Conservation (phyloP, 805 yeast genomes). For the Pichia heedii region DNA sequence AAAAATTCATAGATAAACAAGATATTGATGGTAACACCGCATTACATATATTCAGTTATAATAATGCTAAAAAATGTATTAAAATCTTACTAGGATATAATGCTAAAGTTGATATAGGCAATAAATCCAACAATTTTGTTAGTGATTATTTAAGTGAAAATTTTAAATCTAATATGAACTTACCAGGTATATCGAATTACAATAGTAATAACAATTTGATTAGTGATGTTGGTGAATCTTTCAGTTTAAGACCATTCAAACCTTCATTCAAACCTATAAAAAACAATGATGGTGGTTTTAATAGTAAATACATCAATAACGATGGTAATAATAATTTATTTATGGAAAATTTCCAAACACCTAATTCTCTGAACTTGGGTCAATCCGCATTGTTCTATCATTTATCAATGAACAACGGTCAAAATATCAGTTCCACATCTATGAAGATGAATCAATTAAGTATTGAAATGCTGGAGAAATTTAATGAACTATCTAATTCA, state of each 20-base stretch:
- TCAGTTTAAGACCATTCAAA: conserved; percentile 20
- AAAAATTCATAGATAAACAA: conserved; percentile 47
- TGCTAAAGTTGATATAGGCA: conserved; percentile 44
- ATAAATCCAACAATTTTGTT: conserved; percentile 35
- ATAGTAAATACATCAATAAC: background rate
- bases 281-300: background rate
- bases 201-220: background rate
- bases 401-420: background rate
- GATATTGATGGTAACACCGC: conserved; percentile 51
- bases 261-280: background rate
- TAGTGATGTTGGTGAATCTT: conserved; percentile 14
- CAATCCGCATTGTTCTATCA: conserved; percentile 3
- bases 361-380: background rate
- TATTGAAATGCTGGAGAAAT: conserved; percentile 40
- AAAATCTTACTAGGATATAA: conserved; percentile 38
- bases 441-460: conserved; percentile 44
- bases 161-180: conserved; percentile 7
- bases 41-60: conserved; percentile 40
- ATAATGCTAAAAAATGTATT: conserved; percentile 37
- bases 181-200: conserved; percentile 5
- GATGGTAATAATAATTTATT: too few species aligned
- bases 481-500: conserved; percentile 37
- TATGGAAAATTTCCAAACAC: conserved; percentile 10
- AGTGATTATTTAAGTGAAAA: conserved; percentile 30
- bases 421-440: conserved; percentile 44